Conservation (phyloP, 2,329 filamentous ascomycete species). For the Ceratocystis papillata region DNA sequence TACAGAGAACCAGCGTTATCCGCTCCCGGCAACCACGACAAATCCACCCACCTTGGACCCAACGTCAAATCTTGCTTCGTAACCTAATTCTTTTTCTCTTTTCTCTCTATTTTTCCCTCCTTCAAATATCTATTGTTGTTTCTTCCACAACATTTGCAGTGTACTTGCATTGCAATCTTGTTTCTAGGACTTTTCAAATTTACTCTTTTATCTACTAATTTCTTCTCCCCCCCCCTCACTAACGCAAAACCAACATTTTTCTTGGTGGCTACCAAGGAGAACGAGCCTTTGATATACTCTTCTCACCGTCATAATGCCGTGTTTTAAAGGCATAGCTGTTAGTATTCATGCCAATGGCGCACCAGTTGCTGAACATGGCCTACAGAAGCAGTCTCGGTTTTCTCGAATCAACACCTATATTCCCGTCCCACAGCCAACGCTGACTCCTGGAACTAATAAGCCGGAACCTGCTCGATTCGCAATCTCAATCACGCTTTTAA, state of each 20-base stretch:
- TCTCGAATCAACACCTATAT: slow-evolving; percentile 96
- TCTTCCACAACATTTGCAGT: background rate
- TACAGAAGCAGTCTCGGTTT: slow-evolving; percentile 84
- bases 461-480: slow-evolving; percentile 92
- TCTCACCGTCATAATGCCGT: slow-evolving; percentile 54
- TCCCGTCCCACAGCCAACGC: slow-evolving; percentile 77
- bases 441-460: slow-evolving; percentile 52
- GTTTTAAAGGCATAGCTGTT: slow-evolving; percentile 98
- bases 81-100: slow-evolving; percentile 14
- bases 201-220: slow-evolving; percentile 8
- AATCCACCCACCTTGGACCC: slow-evolving; percentile 22
- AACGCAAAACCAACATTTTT: background rate
- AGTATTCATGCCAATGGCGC: slow-evolving; percentile 77
- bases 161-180: slow-evolving; percentile 4
- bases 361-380: slow-evolving; percentile 82
- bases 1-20: slow-evolving; percentile 20
- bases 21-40: slow-evolving; percentile 22
- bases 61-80: slow-evolving; percentile 22
- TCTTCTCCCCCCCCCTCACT: background rate
- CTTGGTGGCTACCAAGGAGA: background rate
- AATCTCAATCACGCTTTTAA: slow-evolving; percentile 93
- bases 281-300: background rate
- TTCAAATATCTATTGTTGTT: background rate
- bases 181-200: background rate
- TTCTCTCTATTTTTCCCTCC: background rate